phyloP scores from a whole-genome alignment of 805 yeast species.

The Blastobotrys mokoenaii region DNA sequence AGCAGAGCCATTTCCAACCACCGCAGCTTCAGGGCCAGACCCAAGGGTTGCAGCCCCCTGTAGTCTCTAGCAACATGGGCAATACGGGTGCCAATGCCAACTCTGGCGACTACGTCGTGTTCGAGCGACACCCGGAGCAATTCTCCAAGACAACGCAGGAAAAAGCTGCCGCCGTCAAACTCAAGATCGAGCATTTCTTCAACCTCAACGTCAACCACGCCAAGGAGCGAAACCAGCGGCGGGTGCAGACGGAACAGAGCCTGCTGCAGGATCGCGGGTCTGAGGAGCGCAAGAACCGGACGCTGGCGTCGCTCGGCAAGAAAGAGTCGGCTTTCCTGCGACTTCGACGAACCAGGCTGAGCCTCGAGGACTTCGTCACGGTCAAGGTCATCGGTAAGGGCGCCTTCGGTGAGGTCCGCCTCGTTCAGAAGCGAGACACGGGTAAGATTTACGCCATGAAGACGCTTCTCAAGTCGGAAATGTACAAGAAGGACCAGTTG shows the following conservation, averaged over 20 bases:
- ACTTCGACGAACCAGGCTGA: slow-evolving; percentile 72
- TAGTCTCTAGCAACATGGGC: slow-evolving; percentile 20
- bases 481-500: slow-evolving; percentile 89
- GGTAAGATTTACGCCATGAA: slow-evolving; percentile 94
- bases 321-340: slow-evolving; percentile 84
- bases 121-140: slow-evolving; percentile 76
- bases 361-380: slow-evolving; percentile 77
- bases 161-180: slow-evolving; percentile 73
- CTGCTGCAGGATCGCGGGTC: slow-evolving; percentile 63
- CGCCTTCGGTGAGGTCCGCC: slow-evolving; percentile 93
- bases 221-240: slow-evolving; percentile 88
- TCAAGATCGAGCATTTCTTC: slow-evolving; percentile 76
- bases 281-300: slow-evolving; percentile 79
- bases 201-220: slow-evolving; percentile 84
- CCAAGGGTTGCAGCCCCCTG: slow-evolving; percentile 14
- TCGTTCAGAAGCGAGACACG: slow-evolving; percentile 87
- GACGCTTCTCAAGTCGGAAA: slow-evolving; percentile 79
- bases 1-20: too few species aligned
- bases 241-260: slow-evolving; percentile 73
- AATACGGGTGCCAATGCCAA: slow-evolving; percentile 19
- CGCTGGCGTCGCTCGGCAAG: slow-evolving; percentile 72
- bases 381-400: slow-evolving; percentile 94
- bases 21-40: slow-evolving; percentile 8
- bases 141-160: slow-evolving; percentile 71
- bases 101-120: slow-evolving; percentile 48